Evolutionary conservation across 1,284 basidiomycete genomes (phyloP), one percentile per base, ranked within the genome.

Genomic region (Cystobasidiaceae sp.): DNA sequence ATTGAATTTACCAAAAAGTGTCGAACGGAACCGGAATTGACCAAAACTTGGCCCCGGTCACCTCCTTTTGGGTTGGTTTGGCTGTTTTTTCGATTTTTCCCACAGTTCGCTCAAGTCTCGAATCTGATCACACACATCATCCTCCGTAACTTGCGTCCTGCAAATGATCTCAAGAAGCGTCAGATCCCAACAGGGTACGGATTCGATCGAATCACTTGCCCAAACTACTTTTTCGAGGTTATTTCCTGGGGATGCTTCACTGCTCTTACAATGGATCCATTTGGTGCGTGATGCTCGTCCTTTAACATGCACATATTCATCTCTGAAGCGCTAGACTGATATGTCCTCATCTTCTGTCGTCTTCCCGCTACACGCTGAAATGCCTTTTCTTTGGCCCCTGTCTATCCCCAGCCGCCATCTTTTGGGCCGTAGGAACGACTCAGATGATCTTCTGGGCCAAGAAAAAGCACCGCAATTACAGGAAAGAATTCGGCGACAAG

Each of bases 211-310:
- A 85, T 96, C 41, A 88, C 89, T 5, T 90, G 85, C 80, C 92
- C 96, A 32, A 97, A 98, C 78, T 98, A 99, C 79, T 87, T 91
- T 75, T 97, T 94, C 75, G 96, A 98, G 78, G 82, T 81, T 30
- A 69, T 96, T 39, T 86, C 81, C 0, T 96, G 94, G 89, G 74
- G 82, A 9, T 81, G 83, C 23, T 81, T 97, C 60, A 83, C 84
- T 27, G 80, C 82, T 37, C 85, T 98, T 83, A 93, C 92, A 2
- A 83, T 85, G 56, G 89, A 87, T 72, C 80, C 84, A 71, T 85
- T 84, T 51, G 84, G 91, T 93, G 75, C 68, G 86, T 77, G n/a
- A n/a, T n/a, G n/a, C n/a, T n/a, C n/a, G n/a, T n/a, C n/a, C n/a
- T n/a, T n/a, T n/a, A n/a, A n/a, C n/a, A n/a, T n/a, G n/a, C n/a